Evolutionary conservation across 306 rosid species (phyloP).

Genomic region (Carpinus viminea): DNA sequence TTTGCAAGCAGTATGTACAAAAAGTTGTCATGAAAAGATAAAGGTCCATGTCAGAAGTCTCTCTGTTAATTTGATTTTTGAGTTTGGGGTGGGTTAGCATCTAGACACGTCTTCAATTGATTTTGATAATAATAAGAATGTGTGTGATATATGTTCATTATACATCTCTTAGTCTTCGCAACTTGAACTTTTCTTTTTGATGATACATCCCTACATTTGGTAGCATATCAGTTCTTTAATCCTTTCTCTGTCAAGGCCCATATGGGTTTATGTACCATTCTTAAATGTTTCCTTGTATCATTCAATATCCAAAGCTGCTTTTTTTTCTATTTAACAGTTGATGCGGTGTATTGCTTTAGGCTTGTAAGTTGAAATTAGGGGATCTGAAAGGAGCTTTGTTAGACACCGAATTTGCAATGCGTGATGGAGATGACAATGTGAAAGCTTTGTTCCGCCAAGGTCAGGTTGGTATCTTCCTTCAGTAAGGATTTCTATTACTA

Average conservation of each 20-base stretch:
- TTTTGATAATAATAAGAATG: neutral
- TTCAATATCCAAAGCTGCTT: neutral
- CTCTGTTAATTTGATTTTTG: neutral
- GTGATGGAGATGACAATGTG: conserved; percentile 84
- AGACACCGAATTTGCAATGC: conserved; percentile 92
- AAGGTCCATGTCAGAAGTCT: neutral
- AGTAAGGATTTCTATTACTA: neutral
- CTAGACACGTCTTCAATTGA: neutral
- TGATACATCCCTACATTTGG: neutral
- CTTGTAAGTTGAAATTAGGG: conserved; percentile 85
- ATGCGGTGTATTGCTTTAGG: conserved; percentile 44
- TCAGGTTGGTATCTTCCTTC: conserved; percentile 66
- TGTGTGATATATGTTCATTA: neutral
- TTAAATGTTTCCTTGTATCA: neutral
- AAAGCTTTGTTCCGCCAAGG: conserved; percentile 97
- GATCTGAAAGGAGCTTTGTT: conserved; percentile 88
- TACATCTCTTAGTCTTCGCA: neutral
- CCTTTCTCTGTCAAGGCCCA: neutral
- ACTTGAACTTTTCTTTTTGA: neutral
- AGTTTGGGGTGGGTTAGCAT: neutral
- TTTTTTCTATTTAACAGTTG: neutral
- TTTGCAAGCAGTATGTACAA: neutral
- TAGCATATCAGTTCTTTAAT: neutral
- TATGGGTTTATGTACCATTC: neutral
- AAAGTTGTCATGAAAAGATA: neutral